Conservation (phyloP, 2,329 filamentous ascomycete genomes). For the Colletotrichum musae region DNA sequence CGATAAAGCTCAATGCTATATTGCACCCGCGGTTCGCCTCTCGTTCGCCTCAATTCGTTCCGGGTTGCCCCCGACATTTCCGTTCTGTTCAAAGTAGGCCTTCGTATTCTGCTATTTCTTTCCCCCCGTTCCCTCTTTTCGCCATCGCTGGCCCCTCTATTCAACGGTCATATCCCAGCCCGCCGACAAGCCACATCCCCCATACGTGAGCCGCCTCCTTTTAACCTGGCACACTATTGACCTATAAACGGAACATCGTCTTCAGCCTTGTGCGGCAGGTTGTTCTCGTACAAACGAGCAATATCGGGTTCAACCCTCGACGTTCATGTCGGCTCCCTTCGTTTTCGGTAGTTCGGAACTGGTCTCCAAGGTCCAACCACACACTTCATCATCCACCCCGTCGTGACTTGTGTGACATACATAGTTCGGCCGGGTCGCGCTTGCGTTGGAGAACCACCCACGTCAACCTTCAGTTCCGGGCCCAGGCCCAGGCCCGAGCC, state of each 20-base stretch:
- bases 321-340: neutral
- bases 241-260: slow-evolving; percentile 8
- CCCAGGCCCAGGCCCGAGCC: neutral
- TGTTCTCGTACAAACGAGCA: neutral
- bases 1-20: slow-evolving; percentile 39
- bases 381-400: slow-evolving; percentile 3
- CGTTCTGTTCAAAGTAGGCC: neutral
- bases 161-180: neutral
- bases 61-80: neutral
- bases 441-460: neutral
- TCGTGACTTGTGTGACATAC: slow-evolving; percentile 10
- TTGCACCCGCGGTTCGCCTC: slow-evolving; percentile 16
- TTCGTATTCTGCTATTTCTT: neutral
- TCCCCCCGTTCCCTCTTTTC: neutral
- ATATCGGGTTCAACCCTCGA: slow-evolving; percentile 12
- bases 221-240: slow-evolving; percentile 11
- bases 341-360: slow-evolving; percentile 13
- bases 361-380: slow-evolving; percentile 20
- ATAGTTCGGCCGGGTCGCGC: slow-evolving; percentile 20
- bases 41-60: slow-evolving; percentile 1
- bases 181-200: slow-evolving; percentile 11
- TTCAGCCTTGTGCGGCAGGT: slow-evolving; percentile 16
- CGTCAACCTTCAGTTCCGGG: neutral
- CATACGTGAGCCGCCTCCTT: neutral
- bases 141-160: neutral